Conservation (phyloP, 140 eudicot species). For the Anethum foeniculum region DNA sequence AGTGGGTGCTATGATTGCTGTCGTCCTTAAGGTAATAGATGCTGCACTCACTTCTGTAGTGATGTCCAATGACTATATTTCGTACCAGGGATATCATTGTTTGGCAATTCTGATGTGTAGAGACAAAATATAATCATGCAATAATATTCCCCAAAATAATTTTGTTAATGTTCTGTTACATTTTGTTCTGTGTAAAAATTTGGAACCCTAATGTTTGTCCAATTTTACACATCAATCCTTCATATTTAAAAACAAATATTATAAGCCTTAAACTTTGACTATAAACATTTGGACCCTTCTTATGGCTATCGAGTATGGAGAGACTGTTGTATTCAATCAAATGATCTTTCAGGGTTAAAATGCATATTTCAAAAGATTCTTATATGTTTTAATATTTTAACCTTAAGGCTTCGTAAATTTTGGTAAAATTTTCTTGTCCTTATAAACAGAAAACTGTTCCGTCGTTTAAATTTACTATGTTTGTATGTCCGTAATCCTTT, state of each 20-base stretch:
- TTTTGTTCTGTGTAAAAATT: neutral
- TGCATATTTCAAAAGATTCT: neutral
- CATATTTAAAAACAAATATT: neutral
- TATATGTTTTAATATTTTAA: neutral
- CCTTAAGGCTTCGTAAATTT: too few species aligned
- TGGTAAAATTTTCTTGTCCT: neutral
- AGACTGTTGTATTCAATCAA: neutral
- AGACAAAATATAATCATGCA: slow-evolving; percentile 8
- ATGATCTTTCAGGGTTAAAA: neutral
- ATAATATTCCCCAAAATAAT: slow-evolving; percentile 1
- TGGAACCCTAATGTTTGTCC: neutral
- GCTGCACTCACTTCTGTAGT: slow-evolving; percentile 2
- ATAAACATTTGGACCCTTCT: neutral
- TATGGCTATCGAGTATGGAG: neutral
- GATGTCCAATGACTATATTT: slow-evolving; percentile 13
- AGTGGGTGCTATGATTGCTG: slow-evolving; percentile 7
- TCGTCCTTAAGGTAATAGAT: slow-evolving; percentile 3
- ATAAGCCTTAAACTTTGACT: neutral
- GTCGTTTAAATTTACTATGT: neutral
- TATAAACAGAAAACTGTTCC: neutral
- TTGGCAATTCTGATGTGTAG: neutral
- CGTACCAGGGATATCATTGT: neutral
- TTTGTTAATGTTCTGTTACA: neutral
- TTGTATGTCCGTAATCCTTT: neutral
- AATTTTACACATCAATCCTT: neutral